Evolutionary conservation across 345 rosid species (phyloP), one percentile per base, ranked within the genome.

Genomic region (Iberis pinnata): DNA sequence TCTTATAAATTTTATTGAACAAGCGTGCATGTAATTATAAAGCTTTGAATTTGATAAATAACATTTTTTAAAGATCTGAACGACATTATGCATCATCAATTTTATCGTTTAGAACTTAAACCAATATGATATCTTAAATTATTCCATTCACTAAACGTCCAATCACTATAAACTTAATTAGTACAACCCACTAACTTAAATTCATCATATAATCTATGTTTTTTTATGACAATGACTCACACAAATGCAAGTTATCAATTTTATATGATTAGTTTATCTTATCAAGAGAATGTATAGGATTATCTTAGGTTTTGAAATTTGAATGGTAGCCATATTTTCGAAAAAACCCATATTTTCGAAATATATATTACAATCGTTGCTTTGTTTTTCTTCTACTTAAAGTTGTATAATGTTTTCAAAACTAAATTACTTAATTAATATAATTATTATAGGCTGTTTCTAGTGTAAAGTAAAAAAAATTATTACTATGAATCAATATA

Each of bases 71-170:
- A n/a, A 44, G 12, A 64, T 16, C 4, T 47, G 27, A 40, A 16
- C 37, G 56, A 60, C 56, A 27, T 9, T 29, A n/a, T 39, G 47
- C 56, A 42, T 56, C 58, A 64, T 49, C 63, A 64, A 18, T 49
- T 56, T 56, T 56, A 64, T 64, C 63, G 43, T 56, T 41, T 6
- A 42, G 51, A 64, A 58, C 22, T 49, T 56, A 40, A 64, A 27
- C 56, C 63, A 49, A 64, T 24, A 49, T 32, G 69, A 64, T 64
- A 56, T 48, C 51, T 41, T 64, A 56, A 49, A 20, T 49, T 64
- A 64, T 41, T 40, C 18, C 52, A 17, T 65, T 56, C 58, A 50
- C 70, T 25, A 58, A 49, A 56, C 57, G 43, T 44, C 62, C 50
- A 25, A 63, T 45, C 58, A 40, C 44, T 35, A 42, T 8, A 33